phyloP scores from a whole-genome alignment of 257 asterid species.

The Penstemon newberryi region DNA sequence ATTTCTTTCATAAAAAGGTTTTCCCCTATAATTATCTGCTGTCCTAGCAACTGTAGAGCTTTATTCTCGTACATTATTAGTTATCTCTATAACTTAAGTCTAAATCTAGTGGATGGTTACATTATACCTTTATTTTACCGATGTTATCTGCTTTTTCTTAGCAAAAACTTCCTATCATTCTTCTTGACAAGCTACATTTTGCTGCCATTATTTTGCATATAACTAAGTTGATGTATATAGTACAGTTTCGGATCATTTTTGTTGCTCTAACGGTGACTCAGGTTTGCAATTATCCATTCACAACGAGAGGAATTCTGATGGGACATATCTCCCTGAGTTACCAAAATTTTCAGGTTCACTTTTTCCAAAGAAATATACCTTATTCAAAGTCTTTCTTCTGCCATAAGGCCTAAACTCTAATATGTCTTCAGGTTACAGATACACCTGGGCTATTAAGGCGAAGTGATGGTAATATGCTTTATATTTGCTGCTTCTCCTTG shows the following conservation, averaged over 20 bases:
- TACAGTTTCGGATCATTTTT: slow-evolving; percentile 4
- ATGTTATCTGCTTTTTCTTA: slow-evolving; percentile 7
- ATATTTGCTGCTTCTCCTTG: slow-evolving; percentile 24
- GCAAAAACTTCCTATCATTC: neutral
- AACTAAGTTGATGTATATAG: no score
- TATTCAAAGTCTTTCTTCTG: slow-evolving; percentile 9
- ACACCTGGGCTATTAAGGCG: slow-evolving; percentile 91
- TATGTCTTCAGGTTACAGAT: slow-evolving; percentile 77
- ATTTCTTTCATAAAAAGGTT: neutral
- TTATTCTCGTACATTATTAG: neutral
- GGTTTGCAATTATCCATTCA: slow-evolving; percentile 97
- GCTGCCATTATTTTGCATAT: slow-evolving; percentile 17
- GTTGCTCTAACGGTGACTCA: slow-evolving; percentile 34
- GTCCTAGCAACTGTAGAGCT: neutral
- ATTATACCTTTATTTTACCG: neutral
- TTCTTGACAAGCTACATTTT: slow-evolving; percentile 18
- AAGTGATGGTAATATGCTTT: slow-evolving; percentile 65
- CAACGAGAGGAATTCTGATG: slow-evolving; percentile 96
- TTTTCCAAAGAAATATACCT: slow-evolving; percentile 23
- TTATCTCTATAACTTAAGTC: slow-evolving; percentile 7
- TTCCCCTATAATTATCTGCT: neutral
- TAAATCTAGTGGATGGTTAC: neutral
- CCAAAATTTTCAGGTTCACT: slow-evolving; percentile 64
- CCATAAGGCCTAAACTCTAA: slow-evolving; percentile 23
- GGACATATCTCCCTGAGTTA: slow-evolving; percentile 83